Evolutionary conservation across 768 basidiomycete genomes (phyloP), one percentile per base, ranked within the genome.

Genomic region (Lactarius quietus): DNA sequence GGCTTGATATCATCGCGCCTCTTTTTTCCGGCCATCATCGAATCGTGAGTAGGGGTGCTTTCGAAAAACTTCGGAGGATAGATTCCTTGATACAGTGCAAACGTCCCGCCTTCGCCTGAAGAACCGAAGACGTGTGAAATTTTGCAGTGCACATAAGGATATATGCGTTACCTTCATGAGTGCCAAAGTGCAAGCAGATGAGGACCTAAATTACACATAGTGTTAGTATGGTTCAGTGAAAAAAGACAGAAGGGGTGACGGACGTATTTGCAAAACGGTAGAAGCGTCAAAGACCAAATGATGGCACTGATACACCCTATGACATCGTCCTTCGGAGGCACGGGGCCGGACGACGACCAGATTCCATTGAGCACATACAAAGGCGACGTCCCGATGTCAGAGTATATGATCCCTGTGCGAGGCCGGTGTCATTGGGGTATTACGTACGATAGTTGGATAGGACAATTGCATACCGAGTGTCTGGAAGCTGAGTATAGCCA

Each of bases 181-280:
- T 86, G 6, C 79, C 81, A 63, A 83, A 84, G 6, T 70, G 73
- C 56, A 84, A 73, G 9, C 81, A 80, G 54, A 87, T 79, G 52
- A 81, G 67, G 26, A 82, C 79, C 84, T 85, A 60, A 2, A 23
- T 54, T 17, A 10, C 10, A 36, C 28, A 39, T 45, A 41, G 23
- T 7, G 36, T 68, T 17, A 35, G 29, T 2, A 20, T 23, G 14
- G 23, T 26, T 33, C 48, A 9, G 31, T 12, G 48, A 23, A 14
- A 51, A 48, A 35, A 48, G 59, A 33, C 20, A 17, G 12, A 8
- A 56, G 3, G 28, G 65, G 33, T 18, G 26, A 70, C 82, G 26
- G 67, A 83, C 86, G 70, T 88, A 89, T 86, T 88, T 89, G 29
- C 85, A 43, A 55, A 87, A 71, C 0, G 87, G 86, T 26, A 87